Conservation (phyloP, 768 basidiomycete species). For the Suillus occidentalis region DNA sequence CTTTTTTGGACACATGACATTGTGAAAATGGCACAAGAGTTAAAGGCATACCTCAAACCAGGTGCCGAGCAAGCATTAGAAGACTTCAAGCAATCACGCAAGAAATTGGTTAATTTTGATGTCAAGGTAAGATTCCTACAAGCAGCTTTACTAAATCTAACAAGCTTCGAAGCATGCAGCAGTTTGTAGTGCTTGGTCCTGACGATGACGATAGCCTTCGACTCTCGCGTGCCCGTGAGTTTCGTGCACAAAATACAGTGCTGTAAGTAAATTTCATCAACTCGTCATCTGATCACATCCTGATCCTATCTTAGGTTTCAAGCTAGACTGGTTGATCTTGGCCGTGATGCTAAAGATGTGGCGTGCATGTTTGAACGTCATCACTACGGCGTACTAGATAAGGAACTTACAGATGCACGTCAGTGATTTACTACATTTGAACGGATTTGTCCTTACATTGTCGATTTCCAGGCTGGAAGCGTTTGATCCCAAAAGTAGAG, state of each 20-base stretch:
- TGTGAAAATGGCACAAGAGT: constrained; percentile 17
- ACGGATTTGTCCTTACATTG: too few species aligned
- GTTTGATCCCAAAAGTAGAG: not conserved
- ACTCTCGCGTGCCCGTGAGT: not conserved
- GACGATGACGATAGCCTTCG: not conserved
- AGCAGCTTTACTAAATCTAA: not conserved
- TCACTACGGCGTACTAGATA: not conserved
- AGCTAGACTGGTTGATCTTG: not conserved
- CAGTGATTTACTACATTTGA: not conserved
- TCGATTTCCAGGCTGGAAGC: constrained; percentile 1
- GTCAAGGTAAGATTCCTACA: not conserved
- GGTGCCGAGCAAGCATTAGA: constrained; percentile 27
- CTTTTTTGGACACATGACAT: constrained; percentile 38
- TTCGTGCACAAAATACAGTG: not conserved
- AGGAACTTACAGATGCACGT: constrained; percentile 5
- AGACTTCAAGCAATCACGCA: constrained; percentile 23
- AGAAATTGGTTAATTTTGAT: constrained; percentile 10
- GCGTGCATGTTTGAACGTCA: not conserved
- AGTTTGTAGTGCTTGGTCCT: not conserved
- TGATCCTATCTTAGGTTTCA: not conserved
- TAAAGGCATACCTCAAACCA: constrained; percentile 16
- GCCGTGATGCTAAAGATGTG: not conserved
- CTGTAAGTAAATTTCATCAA: not conserved
- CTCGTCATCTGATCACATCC: not conserved
- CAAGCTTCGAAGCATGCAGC: not conserved